Base-by-base conservation (phyloP, 345 rosid species). In the Kandelia obovata region DNA sequence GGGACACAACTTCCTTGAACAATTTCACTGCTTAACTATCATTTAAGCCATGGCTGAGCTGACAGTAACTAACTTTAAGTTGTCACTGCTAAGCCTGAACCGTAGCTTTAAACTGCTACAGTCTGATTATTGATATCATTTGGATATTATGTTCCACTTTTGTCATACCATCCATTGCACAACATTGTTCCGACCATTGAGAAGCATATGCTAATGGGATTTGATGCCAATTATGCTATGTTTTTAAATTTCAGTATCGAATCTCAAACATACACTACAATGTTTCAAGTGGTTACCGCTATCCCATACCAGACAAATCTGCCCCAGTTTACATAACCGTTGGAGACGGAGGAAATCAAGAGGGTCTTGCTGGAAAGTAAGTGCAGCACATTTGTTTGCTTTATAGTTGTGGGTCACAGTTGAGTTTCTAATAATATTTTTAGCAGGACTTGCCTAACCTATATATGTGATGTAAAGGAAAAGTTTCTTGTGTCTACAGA, bases 281-380 rank as follows among this genome's bases (percentile, higher is more conserved):
- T 59, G 76, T 89, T 51, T 86, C 97, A 57, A 87, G 86, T 61
- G 90, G 96, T 34, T 82, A 81, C 39, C 58, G 79, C 53, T 86
- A 59, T 73, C 98, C 98, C 1, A 62, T 83, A 64, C 80, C 89
- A 9, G 92, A 95, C 73, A 77, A 92, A 70, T 92, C 87, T 43
- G 97, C 97, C 59, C 98, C 99, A 1, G 83, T 95, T 66, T 90
- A 95, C 81, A 82, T 90, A 19, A 95, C 92, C 8, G 92, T 92
- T 62, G 97, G 99, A 68, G 97, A 94, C 68, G 97, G 98, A 30
- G 98, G 98, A 74, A 94, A 94, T 77, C 92, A 87, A 81, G 97
- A 86, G 83, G 97, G 96, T 75, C 87, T 94, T 55, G 95, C 96
- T 4, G 82, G 72, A 79, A 84, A 80, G 98, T 91, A 63, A 87